Percentiles rank a stretch among this genome's conserved stretches.
These are phyloP conservation scores for Orbilia javanica DNA, from an alignment of 2,329 filamentous ascomycete species.

Conservation along the genomic window DNA sequence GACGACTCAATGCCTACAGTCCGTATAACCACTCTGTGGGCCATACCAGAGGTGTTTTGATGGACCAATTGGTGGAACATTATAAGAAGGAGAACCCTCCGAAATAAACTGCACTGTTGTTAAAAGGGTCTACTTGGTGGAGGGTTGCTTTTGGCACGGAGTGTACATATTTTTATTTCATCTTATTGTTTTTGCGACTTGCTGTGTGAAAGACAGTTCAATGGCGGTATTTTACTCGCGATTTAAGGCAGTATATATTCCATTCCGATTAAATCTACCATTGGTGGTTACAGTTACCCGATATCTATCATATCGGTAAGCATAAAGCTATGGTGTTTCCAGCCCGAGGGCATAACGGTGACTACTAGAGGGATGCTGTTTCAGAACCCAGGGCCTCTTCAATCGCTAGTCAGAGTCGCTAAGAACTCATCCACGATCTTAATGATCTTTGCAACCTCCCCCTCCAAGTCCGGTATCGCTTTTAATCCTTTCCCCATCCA, in stretches of 20 bases:
- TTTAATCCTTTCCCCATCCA: conserved; percentile 58
- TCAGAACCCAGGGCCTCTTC: background rate
- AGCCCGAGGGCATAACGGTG: background rate
- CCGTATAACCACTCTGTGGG: conserved; percentile 44
- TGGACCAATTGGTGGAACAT: conserved; percentile 53
- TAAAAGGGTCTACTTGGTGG: background rate
- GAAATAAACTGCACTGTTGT: conserved; percentile 21
- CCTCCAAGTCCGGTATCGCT: conserved; percentile 53
- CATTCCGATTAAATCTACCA: background rate
- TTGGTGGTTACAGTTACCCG: background rate
- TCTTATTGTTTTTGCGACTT: conserved; percentile 4
- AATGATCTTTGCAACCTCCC: conserved; percentile 55
- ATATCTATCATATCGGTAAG: background rate
- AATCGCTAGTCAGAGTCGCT: background rate
- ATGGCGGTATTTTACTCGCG: background rate
- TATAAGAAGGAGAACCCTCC: conserved; percentile 56
- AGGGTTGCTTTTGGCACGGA: conserved; percentile 2
- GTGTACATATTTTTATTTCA: conserved; percentile 44
- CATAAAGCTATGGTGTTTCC: background rate
- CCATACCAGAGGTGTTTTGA: conserved; percentile 50
- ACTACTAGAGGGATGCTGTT: background rate
- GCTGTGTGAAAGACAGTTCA: background rate
- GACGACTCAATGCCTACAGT: conserved; percentile 47
- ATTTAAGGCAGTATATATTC: background rate
- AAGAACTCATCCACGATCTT: conserved; percentile 49